These are phyloP conservation scores for Cnidoscolus chayamansa DNA, from an alignment of 441 rosid species.

Conservation along the genomic window DNA sequence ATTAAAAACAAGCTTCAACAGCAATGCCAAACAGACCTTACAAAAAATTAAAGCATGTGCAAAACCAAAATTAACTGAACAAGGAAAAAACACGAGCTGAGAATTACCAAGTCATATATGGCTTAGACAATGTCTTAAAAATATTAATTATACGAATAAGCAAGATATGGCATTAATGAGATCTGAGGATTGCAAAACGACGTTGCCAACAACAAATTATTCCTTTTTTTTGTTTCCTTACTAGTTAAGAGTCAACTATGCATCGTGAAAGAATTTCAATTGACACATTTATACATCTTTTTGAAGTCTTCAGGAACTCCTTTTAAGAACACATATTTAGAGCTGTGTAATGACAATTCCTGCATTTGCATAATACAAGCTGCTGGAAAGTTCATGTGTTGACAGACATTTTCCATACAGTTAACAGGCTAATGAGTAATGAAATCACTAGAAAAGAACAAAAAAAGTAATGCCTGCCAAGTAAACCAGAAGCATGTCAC, in stretches of 20 bases:
- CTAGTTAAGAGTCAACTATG: neutral
- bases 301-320: neutral
- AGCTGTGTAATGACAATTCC: neutral
- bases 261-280: neutral
- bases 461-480: neutral
- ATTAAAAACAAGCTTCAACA: too few relatives aligned
- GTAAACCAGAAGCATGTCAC: neutral
- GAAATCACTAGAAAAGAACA: neutral
- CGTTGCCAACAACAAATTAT: neutral
- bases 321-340: neutral
- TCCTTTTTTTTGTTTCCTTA: neutral
- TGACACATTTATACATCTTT: neutral
- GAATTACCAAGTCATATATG: conserved; percentile 6
- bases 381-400: neutral
- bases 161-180: neutral
- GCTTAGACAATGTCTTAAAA: neutral
- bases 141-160: neutral
- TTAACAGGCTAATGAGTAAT: neutral
- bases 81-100: neutral
- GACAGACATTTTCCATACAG: neutral
- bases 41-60: neutral
- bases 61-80: conserved; percentile 9
- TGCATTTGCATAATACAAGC: neutral
- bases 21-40: too few relatives aligned
- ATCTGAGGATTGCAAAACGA: neutral